A percentile compares a stretch with the other conserved stretches of the same genome.
Conservation (phyloP, 345 rosid genomes). For the Brassica incana region DNA sequence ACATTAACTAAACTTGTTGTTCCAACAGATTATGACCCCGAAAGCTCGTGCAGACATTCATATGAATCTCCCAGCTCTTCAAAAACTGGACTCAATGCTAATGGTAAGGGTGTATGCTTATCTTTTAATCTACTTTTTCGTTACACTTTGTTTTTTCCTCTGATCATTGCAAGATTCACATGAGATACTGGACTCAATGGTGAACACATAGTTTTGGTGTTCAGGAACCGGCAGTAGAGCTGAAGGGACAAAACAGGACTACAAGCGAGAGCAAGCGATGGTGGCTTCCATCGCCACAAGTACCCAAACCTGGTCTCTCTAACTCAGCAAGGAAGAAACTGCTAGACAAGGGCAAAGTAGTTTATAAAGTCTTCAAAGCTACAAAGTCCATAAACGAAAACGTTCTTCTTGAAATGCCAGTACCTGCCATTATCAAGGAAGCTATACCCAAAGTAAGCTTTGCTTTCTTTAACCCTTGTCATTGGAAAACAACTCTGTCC, state of each 20-base stretch:
- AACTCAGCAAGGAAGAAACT: conserved; percentile 65
- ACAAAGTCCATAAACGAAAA: conserved; percentile 79
- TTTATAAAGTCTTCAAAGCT: conserved; percentile 93
- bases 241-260: conserved; percentile 67
- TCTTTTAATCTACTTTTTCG: not conserved
- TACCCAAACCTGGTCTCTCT: conserved; percentile 82
- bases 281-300: conserved; percentile 97
- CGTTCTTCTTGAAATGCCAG: conserved; percentile 83
- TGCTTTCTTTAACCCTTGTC: not conserved
- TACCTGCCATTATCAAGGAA: conserved; percentile 66
- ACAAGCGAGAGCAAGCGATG: conserved; percentile 78
- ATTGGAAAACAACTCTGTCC: not conserved
- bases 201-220: conserved; percentile 84
- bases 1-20: conserved; percentile 28
- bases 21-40: conserved; percentile 87
- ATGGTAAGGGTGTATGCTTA: conserved; percentile 48
- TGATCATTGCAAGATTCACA: conserved; percentile 37
- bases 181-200: conserved; percentile 89
- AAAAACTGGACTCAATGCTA: conserved; percentile 89
- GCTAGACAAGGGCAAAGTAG: conserved; percentile 54
- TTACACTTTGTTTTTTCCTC: not conserved
- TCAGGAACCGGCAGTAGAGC: conserved; percentile 75
- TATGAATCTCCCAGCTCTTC: conserved; percentile 94
- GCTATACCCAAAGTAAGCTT: conserved; percentile 75
- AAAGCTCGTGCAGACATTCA: conserved; percentile 93